These are phyloP conservation scores for Alternaria sp. DNA, from an alignment of 2,329 filamentous ascomycete genomes.

Conservation along the genomic window DNA sequence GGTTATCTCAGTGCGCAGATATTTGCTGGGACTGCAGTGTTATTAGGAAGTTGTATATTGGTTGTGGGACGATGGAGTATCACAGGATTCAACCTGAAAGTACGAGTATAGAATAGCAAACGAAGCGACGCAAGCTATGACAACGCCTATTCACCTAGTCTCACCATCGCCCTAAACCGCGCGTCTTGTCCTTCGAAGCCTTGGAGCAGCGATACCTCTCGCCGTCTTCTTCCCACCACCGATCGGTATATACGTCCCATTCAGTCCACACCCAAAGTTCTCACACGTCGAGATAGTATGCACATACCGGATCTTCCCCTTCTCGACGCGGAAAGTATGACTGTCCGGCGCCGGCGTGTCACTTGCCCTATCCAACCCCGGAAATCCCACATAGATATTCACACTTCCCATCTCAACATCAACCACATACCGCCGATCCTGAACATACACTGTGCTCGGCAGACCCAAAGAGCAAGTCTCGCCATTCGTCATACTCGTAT, in stretches of 20 bases:
- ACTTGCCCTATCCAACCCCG: conserved; percentile 24
- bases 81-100: conserved; percentile 37
- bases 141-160: too few species aligned
- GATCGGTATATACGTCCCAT: conserved; percentile 18
- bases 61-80: conserved; percentile 36
- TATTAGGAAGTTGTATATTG: conserved; percentile 38
- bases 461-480: conserved; percentile 28
- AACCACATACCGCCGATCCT: conserved; percentile 33
- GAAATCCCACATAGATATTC: conserved; percentile 31
- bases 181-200: neutral
- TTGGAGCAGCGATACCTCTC: neutral
- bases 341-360: conserved; percentile 25
- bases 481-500: conserved; percentile 13
- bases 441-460: conserved; percentile 26
- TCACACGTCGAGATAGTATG: conserved; percentile 31
- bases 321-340: conserved; percentile 34
- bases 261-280: conserved; percentile 25
- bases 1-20: conserved; percentile 55
- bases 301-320: conserved; percentile 30
- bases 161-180: neutral
- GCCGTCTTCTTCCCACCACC: neutral
- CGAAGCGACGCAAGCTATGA: too few species aligned
- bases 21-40: conserved; percentile 44
- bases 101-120: conserved; percentile 19
- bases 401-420: conserved; percentile 34